Evolutionary conservation across 2,329 filamentous ascomycete genomes (phyloP), one percentile per base, ranked within the genome.

Genomic region (Apiospora arundinis): DNA sequence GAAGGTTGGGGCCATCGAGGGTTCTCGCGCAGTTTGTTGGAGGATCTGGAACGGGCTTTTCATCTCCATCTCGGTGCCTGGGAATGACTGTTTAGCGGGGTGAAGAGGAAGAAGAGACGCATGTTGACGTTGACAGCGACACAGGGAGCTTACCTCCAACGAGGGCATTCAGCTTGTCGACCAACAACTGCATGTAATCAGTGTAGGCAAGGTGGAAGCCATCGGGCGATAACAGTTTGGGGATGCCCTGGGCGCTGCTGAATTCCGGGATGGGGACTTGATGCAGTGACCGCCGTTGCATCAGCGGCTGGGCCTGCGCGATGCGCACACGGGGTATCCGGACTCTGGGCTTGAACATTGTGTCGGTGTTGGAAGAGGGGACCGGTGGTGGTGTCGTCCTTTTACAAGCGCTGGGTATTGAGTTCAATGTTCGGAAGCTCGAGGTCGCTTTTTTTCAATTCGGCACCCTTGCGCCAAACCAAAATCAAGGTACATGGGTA

Each of bases 161-260:
- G 78, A 93, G 82, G 71, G 85, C 83, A 82, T 97, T 97, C 80
- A 98, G 88, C 82, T 92, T 93, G 74, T 94, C 86, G 69, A 95
- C 82, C 78, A 95, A 86, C 75, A 92, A 83, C 48, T 84, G 80
- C 87, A 97, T 95, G 84, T 98, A 97, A 78, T 95, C 86, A 45
- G 88, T 92, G 91, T 94, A 99, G 68, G 95, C 91, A 70, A 93
- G 88, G 70, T 92, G 84, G 82, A 93, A 97, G 70, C 89, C 93
- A 68, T 88, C 85, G 1, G 87, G 81, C 42, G 91, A 91, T 79
- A 97, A 86, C 73, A 98, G 86, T 18, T 90, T 89, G n/a, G 90
- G 88, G 7, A 97, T 86, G 72, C 86, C 88, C 11, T 75, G 44
- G 28, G 75, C 66, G 32, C 74, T 75, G 68, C 80, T 80, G 82